phyloP scores from a whole-genome alignment of 345 rosid species.

The Erysimum cheiranthoides region DNA sequence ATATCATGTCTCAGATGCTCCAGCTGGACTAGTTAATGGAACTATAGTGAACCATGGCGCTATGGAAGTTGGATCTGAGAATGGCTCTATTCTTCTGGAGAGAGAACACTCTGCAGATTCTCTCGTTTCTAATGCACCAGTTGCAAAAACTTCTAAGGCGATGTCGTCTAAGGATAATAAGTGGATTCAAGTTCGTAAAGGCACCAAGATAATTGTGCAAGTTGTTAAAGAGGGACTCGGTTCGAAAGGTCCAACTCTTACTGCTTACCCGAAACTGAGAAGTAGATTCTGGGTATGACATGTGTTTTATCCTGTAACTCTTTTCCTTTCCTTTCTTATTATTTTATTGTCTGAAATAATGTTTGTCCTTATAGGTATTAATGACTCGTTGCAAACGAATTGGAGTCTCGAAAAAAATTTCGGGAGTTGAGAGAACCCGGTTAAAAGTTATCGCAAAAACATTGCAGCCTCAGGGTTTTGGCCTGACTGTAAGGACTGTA shows the following conservation, averaged over 20 bases:
- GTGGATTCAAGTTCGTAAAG: slow-evolving; percentile 82
- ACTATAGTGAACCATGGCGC: slow-evolving; percentile 57
- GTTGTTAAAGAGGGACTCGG: slow-evolving; percentile 99
- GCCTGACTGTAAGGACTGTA: slow-evolving; percentile 90
- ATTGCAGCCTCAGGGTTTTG: slow-evolving; percentile 89
- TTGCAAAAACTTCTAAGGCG: slow-evolving; percentile 46
- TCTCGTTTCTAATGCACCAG: slow-evolving; percentile 46
- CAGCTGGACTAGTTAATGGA: slow-evolving; percentile 61
- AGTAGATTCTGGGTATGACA: slow-evolving; percentile 94
- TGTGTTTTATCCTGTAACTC: slow-evolving; percentile 8
- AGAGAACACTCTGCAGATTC: slow-evolving; percentile 46
- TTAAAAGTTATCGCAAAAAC: slow-evolving; percentile 89
- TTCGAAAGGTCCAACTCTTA: slow-evolving; percentile 87
- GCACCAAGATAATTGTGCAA: slow-evolving; percentile 94
- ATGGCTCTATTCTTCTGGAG: slow-evolving; percentile 45
- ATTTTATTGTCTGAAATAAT: slow-evolving; percentile 34
- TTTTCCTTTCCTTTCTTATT: slow-evolving; percentile 30
- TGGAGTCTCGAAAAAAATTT: slow-evolving; percentile 84
- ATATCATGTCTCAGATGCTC: slow-evolving; percentile 64
- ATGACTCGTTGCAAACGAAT: slow-evolving; percentile 63
- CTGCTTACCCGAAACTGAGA: slow-evolving; percentile 88
- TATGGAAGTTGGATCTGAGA: slow-evolving; percentile 51
- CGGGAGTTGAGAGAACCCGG: slow-evolving; percentile 85
- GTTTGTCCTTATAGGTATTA: slow-evolving; percentile 62
- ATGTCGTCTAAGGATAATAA: slow-evolving; percentile 51